Conservation (phyloP, 208 protist genomes). For the Trypanosoma melophagium region DNA sequence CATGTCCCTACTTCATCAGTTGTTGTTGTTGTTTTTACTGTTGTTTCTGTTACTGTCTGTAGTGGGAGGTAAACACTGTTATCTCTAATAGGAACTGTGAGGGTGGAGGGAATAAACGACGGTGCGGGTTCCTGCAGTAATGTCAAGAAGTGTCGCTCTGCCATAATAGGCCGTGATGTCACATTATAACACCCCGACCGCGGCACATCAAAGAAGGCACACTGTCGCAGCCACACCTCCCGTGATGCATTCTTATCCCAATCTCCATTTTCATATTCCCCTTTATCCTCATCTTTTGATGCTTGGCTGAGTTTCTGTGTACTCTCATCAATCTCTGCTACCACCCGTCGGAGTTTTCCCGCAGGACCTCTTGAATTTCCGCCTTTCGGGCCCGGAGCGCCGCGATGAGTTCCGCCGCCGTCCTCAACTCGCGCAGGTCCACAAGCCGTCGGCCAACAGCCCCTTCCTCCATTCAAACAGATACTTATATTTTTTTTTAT, state of each 20-base stretch:
- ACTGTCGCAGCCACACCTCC: background rate
- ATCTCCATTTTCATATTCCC: no score
- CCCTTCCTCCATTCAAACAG: background rate
- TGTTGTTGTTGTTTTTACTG: background rate
- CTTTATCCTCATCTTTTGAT: no score
- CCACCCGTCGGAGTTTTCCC: conserved; percentile 4
- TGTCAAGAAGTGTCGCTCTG: conserved; percentile 21
- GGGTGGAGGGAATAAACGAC: conserved; percentile 17
- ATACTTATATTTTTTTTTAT: no score
- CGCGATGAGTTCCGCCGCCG: conserved; percentile 10
- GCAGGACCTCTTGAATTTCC: conserved; percentile 6
- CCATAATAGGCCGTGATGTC: background rate
- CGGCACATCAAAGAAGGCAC: conserved; percentile 16
- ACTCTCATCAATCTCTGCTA: background rate
- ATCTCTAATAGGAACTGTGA: conserved; percentile 11
- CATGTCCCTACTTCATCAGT: background rate
- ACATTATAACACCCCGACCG: conserved; percentile 3
- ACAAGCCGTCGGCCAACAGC: conserved; percentile 6
- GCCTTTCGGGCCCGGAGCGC: conserved; percentile 5
- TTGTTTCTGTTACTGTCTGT: background rate
- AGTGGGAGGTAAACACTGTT: conserved; percentile 8
- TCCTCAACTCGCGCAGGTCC: conserved; percentile 16
- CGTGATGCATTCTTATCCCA: no score
- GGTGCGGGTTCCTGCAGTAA: conserved; percentile 1
- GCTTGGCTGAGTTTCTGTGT: no score